A percentile compares a stretch with the other conserved stretches of the same genome.
Evolutionary conservation across 305 asterid genomes (phyloP).

Genomic region (Coffea humblotiana): DNA sequence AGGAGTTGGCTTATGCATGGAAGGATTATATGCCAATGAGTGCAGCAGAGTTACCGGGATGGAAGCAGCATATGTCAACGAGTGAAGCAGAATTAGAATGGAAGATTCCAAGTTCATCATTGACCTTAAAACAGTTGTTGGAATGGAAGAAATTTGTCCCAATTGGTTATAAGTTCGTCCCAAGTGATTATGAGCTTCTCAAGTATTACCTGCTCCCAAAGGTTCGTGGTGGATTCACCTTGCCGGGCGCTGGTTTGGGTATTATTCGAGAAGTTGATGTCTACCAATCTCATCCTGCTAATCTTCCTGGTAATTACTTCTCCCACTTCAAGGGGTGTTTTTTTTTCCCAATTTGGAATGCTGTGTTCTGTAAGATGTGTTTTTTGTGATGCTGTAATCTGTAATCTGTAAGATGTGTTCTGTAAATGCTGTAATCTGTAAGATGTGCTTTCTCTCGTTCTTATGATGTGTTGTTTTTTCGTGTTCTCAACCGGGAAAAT

Average conservation of each 20-base stretch:
- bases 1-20: not conserved
- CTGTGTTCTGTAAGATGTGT: too few species aligned
- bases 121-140: not conserved
- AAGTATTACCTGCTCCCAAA: conserved; percentile 2
- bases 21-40: not conserved
- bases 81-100: conserved; percentile 3
- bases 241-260: not conserved
- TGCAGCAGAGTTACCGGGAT: not conserved
- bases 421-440: not conserved
- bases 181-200: not conserved
- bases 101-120: not conserved
- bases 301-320: conserved; percentile 15
- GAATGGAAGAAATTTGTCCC: not conserved
- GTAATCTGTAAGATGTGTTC: too few species aligned
- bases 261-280: not conserved
- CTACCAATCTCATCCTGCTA: conserved; percentile 5
- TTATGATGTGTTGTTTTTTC: not conserved
- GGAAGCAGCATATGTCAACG: not conserved
- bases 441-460: not conserved
- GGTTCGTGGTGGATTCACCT: not conserved
- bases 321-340: too few species aligned
- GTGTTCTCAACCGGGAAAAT: not conserved
- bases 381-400: too few species aligned
- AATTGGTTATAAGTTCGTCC: conserved; percentile 16
- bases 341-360: too few species aligned